Percentiles rank a stretch among this genome's conserved stretches.
These are phyloP conservation scores for Trichoderma lentiforme DNA, from an alignment of 2,329 filamentous ascomycete genomes.

Conservation along the genomic window DNA sequence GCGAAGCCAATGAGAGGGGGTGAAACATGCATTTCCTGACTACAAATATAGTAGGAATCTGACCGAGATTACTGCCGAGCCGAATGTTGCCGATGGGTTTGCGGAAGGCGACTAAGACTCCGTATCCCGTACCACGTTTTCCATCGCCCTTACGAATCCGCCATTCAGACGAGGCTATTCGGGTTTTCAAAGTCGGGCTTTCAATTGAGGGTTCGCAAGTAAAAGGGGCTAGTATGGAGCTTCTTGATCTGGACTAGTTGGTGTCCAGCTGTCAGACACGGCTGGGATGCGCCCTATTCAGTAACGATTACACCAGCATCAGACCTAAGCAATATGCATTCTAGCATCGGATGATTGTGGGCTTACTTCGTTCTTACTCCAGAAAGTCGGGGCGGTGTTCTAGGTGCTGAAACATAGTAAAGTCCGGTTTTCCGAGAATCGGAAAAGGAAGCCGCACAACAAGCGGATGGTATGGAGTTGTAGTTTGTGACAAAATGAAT, in stretches of 20 bases:
- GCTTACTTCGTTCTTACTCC: not conserved
- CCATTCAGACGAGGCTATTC: not conserved
- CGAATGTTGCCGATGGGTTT: not conserved
- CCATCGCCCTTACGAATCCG: not conserved
- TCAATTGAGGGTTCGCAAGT: not conserved
- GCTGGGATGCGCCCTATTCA: not conserved
- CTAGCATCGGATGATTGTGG: conserved; percentile 12
- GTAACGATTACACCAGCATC: not conserved
- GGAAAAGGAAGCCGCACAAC: not conserved
- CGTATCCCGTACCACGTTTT: not conserved
- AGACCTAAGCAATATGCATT: not conserved
- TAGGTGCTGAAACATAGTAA: not conserved
- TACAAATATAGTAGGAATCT: not conserved
- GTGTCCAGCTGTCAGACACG: not conserved
- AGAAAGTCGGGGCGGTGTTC: not conserved
- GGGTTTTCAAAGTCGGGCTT: not conserved
- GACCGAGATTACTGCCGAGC: conserved; percentile 14
- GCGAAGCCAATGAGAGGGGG: not conserved
- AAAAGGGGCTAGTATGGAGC: conserved; percentile 3
- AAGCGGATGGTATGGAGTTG: not conserved
- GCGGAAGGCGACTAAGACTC: not conserved
- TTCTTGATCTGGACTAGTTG: conserved; percentile 9
- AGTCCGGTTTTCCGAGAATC: not conserved
- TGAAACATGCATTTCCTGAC: not conserved
- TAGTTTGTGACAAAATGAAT: not conserved